Conservation (phyloP, 2,329 filamentous ascomycete genomes). For the Aaosphaeria arxii region DNA sequence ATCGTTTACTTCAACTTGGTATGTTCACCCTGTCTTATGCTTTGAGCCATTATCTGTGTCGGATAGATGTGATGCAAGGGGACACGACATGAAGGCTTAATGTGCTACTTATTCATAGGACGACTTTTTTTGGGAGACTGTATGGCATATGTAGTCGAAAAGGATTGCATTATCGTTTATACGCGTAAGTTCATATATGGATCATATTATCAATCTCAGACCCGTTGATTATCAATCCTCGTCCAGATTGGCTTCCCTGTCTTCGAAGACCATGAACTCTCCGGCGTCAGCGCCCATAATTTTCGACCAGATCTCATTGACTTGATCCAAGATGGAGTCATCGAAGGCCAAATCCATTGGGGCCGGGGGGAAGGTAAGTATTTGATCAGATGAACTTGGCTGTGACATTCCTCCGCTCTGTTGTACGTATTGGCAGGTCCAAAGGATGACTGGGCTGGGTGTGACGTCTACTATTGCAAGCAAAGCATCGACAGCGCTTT, state of each 20-base stretch:
- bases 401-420: slow-evolving; percentile 16
- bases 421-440: slow-evolving; percentile 55
- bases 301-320: slow-evolving; percentile 67
- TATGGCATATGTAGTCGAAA: too few relatives aligned
- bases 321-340: slow-evolving; percentile 64
- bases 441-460: slow-evolving; percentile 43
- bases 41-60: too few relatives aligned
- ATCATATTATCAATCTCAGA: neutral
- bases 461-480: slow-evolving; percentile 37
- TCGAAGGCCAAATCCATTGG: slow-evolving; percentile 70
- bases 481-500: slow-evolving; percentile 43
- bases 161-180: too few relatives aligned
- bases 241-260: slow-evolving; percentile 66
- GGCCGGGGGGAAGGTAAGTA: slow-evolving; percentile 58
- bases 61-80: too few relatives aligned
- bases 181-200: too few relatives aligned
- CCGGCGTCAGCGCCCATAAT: slow-evolving; percentile 51
- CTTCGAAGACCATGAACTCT: slow-evolving; percentile 75
- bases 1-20: too few relatives aligned
- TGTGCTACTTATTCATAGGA: too few relatives aligned
- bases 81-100: too few relatives aligned
- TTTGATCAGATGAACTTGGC: slow-evolving; percentile 20
- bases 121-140: too few relatives aligned
- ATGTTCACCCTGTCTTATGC: too few relatives aligned
- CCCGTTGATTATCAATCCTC: slow-evolving; percentile 40